These are phyloP conservation scores for Podaxis sp. DNA, from an alignment of 768 basidiomycete species.

Conservation along the genomic window DNA sequence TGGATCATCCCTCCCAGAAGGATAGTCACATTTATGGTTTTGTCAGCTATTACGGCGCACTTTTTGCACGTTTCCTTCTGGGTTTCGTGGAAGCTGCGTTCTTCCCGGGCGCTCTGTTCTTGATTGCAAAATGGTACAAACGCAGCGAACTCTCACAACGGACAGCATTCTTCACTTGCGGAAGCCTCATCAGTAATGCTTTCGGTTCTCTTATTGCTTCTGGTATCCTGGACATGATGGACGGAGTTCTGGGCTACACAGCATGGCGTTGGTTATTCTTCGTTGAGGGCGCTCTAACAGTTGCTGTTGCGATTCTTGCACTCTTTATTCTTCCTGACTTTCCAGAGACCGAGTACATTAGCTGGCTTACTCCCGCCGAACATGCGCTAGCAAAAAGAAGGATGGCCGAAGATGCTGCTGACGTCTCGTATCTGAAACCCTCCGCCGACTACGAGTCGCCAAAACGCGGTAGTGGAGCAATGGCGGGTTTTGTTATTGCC, in stretches of 20 bases:
- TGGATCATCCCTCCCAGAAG: neutral
- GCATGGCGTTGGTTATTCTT: slow-evolving; percentile 84
- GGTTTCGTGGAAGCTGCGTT: slow-evolving; percentile 75
- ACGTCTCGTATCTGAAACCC: neutral
- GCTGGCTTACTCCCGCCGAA: slow-evolving; percentile 59
- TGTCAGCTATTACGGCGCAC: slow-evolving; percentile 57
- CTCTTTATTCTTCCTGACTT: slow-evolving; percentile 75
- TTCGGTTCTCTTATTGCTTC: slow-evolving; percentile 80
- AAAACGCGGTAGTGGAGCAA: slow-evolving; percentile 13
- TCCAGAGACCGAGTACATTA: slow-evolving; percentile 44
- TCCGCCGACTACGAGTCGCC: slow-evolving; percentile 17
- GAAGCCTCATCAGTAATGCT: slow-evolving; percentile 76
- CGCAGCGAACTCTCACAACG: slow-evolving; percentile 67
- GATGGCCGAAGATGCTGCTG: slow-evolving; percentile 54
- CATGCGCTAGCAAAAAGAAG: slow-evolving; percentile 53
- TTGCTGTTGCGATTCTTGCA: slow-evolving; percentile 46
- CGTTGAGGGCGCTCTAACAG: slow-evolving; percentile 61
- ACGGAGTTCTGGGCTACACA: slow-evolving; percentile 61
- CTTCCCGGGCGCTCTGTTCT: slow-evolving; percentile 65
- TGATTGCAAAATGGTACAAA: slow-evolving; percentile 73
- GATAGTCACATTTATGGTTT: neutral
- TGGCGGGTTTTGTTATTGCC: slow-evolving; percentile 52
- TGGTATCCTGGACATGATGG: slow-evolving; percentile 70
- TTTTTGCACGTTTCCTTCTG: slow-evolving; percentile 71
- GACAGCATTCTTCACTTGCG: slow-evolving; percentile 67